These are phyloP conservation scores for Drechslerella coelobrocha DNA, from an alignment of 2,329 filamentous ascomycete species.

Conservation along the genomic window DNA sequence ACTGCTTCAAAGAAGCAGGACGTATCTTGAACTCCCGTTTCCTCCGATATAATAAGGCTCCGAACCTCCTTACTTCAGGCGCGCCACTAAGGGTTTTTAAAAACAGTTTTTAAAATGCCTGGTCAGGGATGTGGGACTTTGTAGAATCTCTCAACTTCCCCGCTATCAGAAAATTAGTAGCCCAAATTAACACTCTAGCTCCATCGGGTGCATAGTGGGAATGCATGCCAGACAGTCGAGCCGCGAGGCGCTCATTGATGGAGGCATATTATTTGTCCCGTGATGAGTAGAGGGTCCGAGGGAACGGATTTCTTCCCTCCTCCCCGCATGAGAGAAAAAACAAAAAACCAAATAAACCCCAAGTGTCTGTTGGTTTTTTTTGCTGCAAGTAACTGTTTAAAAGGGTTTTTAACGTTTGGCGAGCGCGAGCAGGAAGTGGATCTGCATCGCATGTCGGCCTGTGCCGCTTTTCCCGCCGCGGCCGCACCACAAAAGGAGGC, in stretches of 20 bases:
- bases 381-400: too few relatives aligned
- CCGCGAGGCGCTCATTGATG: background rate
- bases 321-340: background rate
- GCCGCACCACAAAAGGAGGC: conserved; percentile 12
- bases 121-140: conserved; percentile 20
- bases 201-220: background rate
- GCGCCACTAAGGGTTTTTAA: conserved; percentile 3
- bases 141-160: background rate
- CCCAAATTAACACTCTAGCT: conserved; percentile 10
- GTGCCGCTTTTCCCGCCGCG: conserved; percentile 47
- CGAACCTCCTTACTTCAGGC: background rate
- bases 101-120: too few relatives aligned
- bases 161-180: conserved; percentile 2
- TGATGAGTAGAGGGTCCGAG: background rate
- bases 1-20: too few relatives aligned
- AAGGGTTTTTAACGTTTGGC: background rate
- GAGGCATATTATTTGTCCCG: too few relatives aligned
- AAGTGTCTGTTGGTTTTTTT: too few relatives aligned
- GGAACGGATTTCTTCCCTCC: background rate
- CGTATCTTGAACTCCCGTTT: too few relatives aligned
- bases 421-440: background rate
- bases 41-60: too few relatives aligned
- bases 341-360: too few relatives aligned
- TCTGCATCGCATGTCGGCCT: conserved; percentile 33
- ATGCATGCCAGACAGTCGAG: background rate